Base-by-base conservation (phyloP, 2,329 filamentous ascomycete genomes). In the Macrophomina phaseolina region DNA sequence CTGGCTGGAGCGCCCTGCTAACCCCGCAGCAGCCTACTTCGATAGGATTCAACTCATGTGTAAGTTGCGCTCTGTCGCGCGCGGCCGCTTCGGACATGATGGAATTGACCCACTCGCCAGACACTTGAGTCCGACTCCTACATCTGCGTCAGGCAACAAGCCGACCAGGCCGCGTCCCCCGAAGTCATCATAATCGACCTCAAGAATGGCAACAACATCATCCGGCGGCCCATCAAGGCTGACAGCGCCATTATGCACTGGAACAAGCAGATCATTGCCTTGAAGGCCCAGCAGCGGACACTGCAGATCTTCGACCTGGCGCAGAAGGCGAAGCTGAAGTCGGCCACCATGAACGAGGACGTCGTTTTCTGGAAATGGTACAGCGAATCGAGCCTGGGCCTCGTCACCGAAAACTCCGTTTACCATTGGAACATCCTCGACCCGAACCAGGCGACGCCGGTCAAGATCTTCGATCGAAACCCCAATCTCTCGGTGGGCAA, bases 241-340 rank as follows among this genome's bases (percentile, higher is more conserved):
- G 95, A 99, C 83, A 98, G 94, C 88, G 95, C 96, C 75, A 97
- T 99, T 79, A 98, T 99, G 95, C 95, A 99, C 87, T 97, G 93
- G 92, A 90, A 87, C 74, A 92, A 91, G 79, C 93, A 97, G 80
- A 92, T 99, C 79, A 98, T 99, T 76, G 95, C 96, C 70, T 87
- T 99, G 73, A 97, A 97, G 83, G 94, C 95, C 58, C 93, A 97
- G 80, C 91, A 91, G 70, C 88, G 93, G 78, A 99, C 95, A 72
- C 87, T 99, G 69, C 96, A 99, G 84, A 97, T 99, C 79, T 99
- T 99, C 82, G 94, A 99, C 80, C 87, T 99, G 68, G 90, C 89
- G 73, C 88, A 90, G 74, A 99, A 98, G 85, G 88, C 91, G 81
- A 98, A 97, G 86, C 87, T 99, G 75, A 98, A 98, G 87, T 97